A percentile compares a stretch with the other conserved stretches of the same genome.
Evolutionary conservation across 768 basidiomycete species (phyloP).

Genomic region (Chalciporus sphaerocephalus): DNA sequence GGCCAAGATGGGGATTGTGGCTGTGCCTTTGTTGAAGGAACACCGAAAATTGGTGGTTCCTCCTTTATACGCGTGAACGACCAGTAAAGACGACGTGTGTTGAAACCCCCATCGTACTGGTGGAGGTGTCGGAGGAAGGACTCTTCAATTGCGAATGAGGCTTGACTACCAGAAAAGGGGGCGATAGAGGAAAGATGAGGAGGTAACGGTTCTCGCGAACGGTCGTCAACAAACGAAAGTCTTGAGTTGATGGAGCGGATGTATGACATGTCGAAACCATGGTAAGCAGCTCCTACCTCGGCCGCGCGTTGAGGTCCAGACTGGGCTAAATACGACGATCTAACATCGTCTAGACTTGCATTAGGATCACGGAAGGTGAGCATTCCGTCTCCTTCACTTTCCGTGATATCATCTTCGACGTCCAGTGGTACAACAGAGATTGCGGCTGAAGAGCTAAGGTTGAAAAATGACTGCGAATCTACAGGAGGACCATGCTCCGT

Average conservation of each 20-base stretch:
- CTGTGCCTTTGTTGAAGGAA: conserved; percentile 22
- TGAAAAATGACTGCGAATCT: conserved; percentile 14
- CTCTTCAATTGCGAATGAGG: conserved; percentile 36
- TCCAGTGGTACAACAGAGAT: conserved; percentile 40
- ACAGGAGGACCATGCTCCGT: conserved; percentile 25
- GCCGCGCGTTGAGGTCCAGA: conserved; percentile 15
- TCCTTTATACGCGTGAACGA: conserved; percentile 52
- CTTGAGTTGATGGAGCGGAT: conserved; percentile 33
- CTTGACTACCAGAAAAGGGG: conserved; percentile 28
- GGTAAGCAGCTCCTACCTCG: conserved; percentile 10
- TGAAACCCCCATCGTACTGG: conserved; percentile 40
- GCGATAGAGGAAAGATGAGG: conserved; percentile 22
- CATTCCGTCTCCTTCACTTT: conserved; percentile 55
- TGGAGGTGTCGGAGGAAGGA: conserved; percentile 36
- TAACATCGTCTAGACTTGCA: conserved; percentile 51
- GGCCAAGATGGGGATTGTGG: conserved; percentile 7
- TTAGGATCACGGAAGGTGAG: conserved; percentile 56
- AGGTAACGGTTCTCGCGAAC: conserved; percentile 15
- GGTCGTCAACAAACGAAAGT: conserved; percentile 16
- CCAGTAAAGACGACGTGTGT: conserved; percentile 47
- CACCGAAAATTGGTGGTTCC: conserved; percentile 26
- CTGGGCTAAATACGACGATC: conserved; percentile 21
- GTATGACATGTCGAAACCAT: conserved; percentile 45
- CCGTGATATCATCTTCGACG: conserved; percentile 26
- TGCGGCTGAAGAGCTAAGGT: conserved; percentile 51